Evolutionary conservation across 2,329 filamentous ascomycete species (phyloP), one percentile per base, ranked within the genome.

Genomic region (Torrubiella hemipterigena): DNA sequence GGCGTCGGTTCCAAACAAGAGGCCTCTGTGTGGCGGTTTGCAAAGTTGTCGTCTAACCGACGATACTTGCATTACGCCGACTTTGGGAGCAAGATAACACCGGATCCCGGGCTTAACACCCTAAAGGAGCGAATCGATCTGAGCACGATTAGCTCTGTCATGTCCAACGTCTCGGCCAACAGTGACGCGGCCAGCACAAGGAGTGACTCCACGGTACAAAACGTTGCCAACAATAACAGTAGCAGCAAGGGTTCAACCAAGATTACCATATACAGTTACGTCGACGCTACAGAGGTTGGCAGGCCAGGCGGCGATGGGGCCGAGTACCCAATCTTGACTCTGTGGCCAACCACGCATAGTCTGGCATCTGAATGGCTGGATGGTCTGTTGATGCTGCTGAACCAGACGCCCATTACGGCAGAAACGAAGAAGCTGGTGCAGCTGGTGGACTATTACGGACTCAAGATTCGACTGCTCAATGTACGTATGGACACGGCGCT

Each of bases 291-390:
- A 17, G 61, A 59, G 35, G 55, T 49, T 24, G 47, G 45, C 6
- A 42, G 42, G 24, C 50, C 46, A 20, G 47, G 45, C 19, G 47
- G 45, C 19, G 57, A 57, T 19, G 48, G 46, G n/a, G 55, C 58
- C 42, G 91, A 96, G 53, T 64, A 74, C 30, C 68, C 82, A 1
- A 69, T 96, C 15, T 65, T 98, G 32, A 83, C 79, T n/a, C 67
- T 98, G 31, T 77, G 85, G 52, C 87, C 89, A 6, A 63, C 76
- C 36, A 82, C 76, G 36, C 81, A 91, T 50, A 83, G 76, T 41
- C 62, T 91, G 29, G 91, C 91, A 8, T 93, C 86, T 1, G 91
- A 98, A 57, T 98, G 91, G 91, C 68, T 98, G 5, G 91, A 98
- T 52, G 91, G 91, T 1, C 61, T 98, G 41, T 67, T 96, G 34